Evolutionary conservation across 2,329 filamentous ascomycete species (phyloP).

Genomic region (Xylariaceae sp.): DNA sequence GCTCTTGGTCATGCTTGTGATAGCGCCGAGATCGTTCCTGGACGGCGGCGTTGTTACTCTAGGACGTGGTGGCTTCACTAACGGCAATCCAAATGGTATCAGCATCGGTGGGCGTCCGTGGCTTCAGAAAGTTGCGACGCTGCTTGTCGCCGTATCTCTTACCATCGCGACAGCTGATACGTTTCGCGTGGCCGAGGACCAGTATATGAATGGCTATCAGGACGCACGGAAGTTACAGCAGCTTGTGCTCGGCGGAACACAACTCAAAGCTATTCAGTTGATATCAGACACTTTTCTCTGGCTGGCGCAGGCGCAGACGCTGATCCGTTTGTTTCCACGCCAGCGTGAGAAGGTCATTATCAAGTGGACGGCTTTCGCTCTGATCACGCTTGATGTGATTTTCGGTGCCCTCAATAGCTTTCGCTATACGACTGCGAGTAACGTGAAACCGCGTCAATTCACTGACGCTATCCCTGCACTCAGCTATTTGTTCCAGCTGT

Average conservation of each 20-base stretch:
- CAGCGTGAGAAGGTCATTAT: conserved; percentile 98
- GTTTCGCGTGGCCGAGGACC: conserved; percentile 73
- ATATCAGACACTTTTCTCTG: conserved; percentile 96
- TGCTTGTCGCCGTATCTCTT: conserved; percentile 74
- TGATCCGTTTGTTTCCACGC: conserved; percentile 91
- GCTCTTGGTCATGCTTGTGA: conserved; percentile 87
- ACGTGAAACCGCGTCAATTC: conserved; percentile 65
- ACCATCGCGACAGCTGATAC: conserved; percentile 92
- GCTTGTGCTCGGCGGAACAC: conserved; percentile 74
- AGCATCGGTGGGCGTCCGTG: conserved; percentile 88
- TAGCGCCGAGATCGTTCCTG: conserved; percentile 90
- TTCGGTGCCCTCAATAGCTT: conserved; percentile 94
- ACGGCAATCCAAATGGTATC: conserved; percentile 70
- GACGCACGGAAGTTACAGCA: conserved; percentile 71
- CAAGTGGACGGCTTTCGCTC: conserved; percentile 94
- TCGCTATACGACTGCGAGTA: conserved; percentile 46
- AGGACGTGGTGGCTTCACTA: conserved; percentile 77
- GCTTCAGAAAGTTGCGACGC: conserved; percentile 77
- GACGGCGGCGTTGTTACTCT: conserved; percentile 79
- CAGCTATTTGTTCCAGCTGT: conserved; percentile 84
- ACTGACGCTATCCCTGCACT: conserved; percentile 86
- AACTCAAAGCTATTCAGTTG: conserved; percentile 84
- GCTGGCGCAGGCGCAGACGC: conserved; percentile 93
- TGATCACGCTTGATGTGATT: conserved; percentile 84
- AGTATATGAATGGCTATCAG: conserved; percentile 75